A percentile compares a stretch with the other conserved stretches of the same genome.
These are phyloP conservation scores for Cladosporium sp. DNA, from an alignment of 2,329 filamentous ascomycete species.

Conservation along the genomic window DNA sequence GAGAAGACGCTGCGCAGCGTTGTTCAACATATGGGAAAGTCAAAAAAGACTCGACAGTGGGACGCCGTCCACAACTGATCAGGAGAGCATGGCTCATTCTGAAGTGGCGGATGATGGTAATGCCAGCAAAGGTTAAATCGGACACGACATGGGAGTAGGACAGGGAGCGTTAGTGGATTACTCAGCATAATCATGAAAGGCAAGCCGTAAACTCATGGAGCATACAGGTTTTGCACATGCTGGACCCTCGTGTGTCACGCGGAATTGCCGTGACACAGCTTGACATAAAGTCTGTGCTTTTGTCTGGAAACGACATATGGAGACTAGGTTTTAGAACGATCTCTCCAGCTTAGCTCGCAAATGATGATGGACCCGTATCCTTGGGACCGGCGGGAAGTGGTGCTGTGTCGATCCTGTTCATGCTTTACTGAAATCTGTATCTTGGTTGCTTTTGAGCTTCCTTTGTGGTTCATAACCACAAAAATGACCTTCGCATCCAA, in stretches of 20 bases:
- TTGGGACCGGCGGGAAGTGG: neutral
- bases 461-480: slow-evolving; percentile 3
- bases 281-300: slow-evolving; percentile 1
- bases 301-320: slow-evolving; percentile 1
- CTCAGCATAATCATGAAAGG: neutral
- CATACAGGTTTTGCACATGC: neutral
- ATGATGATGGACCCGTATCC: neutral
- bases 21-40: neutral
- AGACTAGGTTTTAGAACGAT: slow-evolving; percentile 6
- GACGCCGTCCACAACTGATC: slow-evolving; percentile 6
- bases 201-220: slow-evolving; percentile 8
- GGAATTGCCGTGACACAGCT: slow-evolving; percentile 4
- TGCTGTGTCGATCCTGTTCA: slow-evolving; percentile 10
- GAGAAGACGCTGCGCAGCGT: neutral
- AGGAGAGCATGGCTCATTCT: slow-evolving; percentile 4
- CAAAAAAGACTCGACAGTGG: neutral
- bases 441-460: slow-evolving; percentile 10
- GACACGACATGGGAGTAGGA: slow-evolving; percentile 1
- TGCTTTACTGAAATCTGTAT: neutral
- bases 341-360: slow-evolving; percentile 15
- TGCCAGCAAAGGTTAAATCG: slow-evolving; percentile 2
- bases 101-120: neutral
- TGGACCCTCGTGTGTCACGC: slow-evolving; percentile 7
- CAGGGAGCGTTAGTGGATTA: neutral
- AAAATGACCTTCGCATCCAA: slow-evolving; percentile 4